A percentile compares a stretch with the other conserved stretches of the same genome.
phyloP scores from a whole-genome alignment of 371 early-diverging fungal species.

The Syncephalastrum racemosum region DNA sequence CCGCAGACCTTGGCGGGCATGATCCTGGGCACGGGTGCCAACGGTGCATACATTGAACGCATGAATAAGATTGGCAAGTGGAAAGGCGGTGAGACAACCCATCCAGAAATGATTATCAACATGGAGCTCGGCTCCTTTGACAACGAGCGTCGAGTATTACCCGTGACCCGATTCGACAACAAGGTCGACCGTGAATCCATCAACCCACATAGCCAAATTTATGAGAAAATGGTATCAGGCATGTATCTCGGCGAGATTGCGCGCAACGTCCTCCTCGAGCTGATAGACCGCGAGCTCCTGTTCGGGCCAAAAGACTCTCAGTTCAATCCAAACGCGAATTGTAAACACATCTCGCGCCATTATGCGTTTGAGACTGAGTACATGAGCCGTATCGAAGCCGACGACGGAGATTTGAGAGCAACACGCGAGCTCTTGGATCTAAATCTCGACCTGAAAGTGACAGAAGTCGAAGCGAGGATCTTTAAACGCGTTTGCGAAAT shows the following conservation, averaged over 20 bases:
- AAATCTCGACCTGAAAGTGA: conserved; percentile 64
- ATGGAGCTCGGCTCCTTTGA: conserved; percentile 82
- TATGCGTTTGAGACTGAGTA: conserved; percentile 87
- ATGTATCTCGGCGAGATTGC: conserved; percentile 89
- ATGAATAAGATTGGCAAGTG: conserved; percentile 72
- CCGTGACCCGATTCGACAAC: conserved; percentile 77
- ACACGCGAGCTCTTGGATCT: conserved; percentile 77
- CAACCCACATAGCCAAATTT: conserved; percentile 75
- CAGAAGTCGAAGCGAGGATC: conserved; percentile 74
- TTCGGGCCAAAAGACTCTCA: conserved; percentile 55
- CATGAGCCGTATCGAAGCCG: conserved; percentile 88
- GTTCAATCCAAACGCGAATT: conserved; percentile 50
- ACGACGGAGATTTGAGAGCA: conserved; percentile 62
- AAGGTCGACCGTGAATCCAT: conserved; percentile 68
- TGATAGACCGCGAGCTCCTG: conserved; percentile 77
- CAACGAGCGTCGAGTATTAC: conserved; percentile 64
- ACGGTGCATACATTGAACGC: conserved; percentile 86
- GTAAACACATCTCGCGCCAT: conserved; percentile 62
- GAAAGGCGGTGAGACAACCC: conserved; percentile 10
- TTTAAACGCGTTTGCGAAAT: conserved; percentile 81
- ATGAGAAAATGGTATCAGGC: conserved; percentile 91
- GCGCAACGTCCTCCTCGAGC: conserved; percentile 73
- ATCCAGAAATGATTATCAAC: conserved; percentile 81
- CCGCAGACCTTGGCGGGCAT: conserved; percentile 81
- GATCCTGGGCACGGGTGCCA: conserved; percentile 92